A percentile compares a stretch with the other conserved stretches of the same genome.
phyloP scores from a whole-genome alignment of 192 early-diverging fungal genomes.

The Phycomyces nitens region DNA sequence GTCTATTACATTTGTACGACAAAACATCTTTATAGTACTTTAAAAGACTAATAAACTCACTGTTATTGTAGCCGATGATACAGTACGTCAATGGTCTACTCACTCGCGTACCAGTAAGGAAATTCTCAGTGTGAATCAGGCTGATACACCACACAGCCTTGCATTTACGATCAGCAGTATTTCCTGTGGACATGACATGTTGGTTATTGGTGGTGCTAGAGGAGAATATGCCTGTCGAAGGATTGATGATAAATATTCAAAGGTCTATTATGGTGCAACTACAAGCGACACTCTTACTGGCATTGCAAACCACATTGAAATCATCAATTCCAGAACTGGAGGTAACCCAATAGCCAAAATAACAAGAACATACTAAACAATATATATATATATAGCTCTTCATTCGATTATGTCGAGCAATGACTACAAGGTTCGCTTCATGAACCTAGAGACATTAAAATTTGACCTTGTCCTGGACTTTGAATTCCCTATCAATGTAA shows the following conservation, averaged over 20 bases:
- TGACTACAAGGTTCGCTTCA: constrained; percentile 43
- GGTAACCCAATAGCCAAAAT: too few relatives aligned
- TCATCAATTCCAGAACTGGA: constrained; percentile 39
- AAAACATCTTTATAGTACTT: too few relatives aligned
- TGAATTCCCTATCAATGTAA: constrained; percentile 58
- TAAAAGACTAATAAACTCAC: not conserved
- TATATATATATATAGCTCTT: constrained; percentile 18
- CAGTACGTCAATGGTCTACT: constrained; percentile 45
- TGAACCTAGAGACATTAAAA: constrained; percentile 43
- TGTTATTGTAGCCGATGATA: constrained; percentile 33
- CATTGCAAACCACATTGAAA: constrained; percentile 64
- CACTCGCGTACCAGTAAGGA: constrained; percentile 27
- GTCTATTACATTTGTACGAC: constrained; percentile 51
- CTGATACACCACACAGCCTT: not conserved
- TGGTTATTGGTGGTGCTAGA: constrained; percentile 52
- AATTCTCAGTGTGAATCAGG: constrained; percentile 23
- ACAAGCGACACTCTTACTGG: constrained; percentile 42
- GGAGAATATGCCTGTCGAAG: constrained; percentile 41
- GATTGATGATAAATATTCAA: constrained; percentile 18
- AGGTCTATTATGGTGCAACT: constrained; percentile 30
- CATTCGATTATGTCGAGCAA: constrained; percentile 56
- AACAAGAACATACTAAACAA: not conserved
- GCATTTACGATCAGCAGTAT: constrained; percentile 50
- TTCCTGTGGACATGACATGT: constrained; percentile 34
- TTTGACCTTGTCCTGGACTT: constrained; percentile 39